Conservation (phyloP, 805 yeast species). For the Ogataea glucozyma region DNA sequence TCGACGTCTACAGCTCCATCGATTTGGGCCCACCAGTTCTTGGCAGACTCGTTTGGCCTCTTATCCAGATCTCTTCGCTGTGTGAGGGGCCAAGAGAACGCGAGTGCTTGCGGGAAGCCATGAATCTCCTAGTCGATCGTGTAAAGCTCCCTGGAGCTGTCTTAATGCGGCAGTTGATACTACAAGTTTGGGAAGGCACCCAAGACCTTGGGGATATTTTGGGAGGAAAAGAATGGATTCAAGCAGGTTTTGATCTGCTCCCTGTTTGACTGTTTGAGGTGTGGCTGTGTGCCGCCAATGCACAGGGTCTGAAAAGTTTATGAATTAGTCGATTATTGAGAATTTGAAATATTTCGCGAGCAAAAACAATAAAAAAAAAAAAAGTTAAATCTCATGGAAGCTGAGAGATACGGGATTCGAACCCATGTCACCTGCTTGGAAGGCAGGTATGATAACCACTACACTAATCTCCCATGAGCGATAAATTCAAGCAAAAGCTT, state of each 20-base stretch:
- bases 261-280: no score
- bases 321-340: no score
- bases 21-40: slow-evolving; percentile 40
- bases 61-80: slow-evolving; percentile 46
- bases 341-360: no score
- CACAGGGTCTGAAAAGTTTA: no score
- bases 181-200: slow-evolving; percentile 41
- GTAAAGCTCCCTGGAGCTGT: slow-evolving; percentile 45
- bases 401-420: slow-evolving; percentile 92
- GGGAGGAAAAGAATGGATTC: slow-evolving; percentile 40
- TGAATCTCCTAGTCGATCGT: slow-evolving; percentile 37
- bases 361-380: no score
- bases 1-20: slow-evolving; percentile 42
- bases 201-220: slow-evolving; percentile 40
- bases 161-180: slow-evolving; percentile 38
- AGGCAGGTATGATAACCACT: slow-evolving; percentile 91
- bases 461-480: slow-evolving; percentile 90
- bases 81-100: slow-evolving; percentile 36
- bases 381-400: no score
- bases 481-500: no score
- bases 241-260: slow-evolving; percentile 46
- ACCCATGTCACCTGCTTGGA: slow-evolving; percentile 94
- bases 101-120: slow-evolving; percentile 25
- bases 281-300: no score
- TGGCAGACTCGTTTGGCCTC: slow-evolving; percentile 56